Evolutionary conservation across 352 stramenopile species (phyloP), one percentile per base, ranked within the genome.

Genomic region (Globisporangium barbulae): DNA sequence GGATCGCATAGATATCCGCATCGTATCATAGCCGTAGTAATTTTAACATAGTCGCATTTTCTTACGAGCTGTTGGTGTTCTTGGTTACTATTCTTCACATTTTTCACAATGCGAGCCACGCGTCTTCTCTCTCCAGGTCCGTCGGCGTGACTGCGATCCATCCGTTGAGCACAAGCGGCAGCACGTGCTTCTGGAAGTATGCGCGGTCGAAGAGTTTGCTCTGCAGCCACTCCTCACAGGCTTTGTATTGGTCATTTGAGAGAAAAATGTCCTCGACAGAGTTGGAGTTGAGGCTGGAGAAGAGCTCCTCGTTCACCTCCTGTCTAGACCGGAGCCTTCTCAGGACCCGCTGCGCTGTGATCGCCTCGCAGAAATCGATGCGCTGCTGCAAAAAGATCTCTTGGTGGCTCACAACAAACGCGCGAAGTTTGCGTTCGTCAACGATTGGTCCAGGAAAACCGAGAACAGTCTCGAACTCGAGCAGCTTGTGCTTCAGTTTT

Each of bases 301-400:
- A 41, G 22, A 33, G 50, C 5, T 49, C 25, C 2, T 45, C 5
- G 8, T 71, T 55, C 3, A 75, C 80, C 39, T 70, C 53, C 25
- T 79, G 35, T 12, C 70, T 72, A 30, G 79, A 67, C 12, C 63
- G 66, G 13, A 89, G 45, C 2, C 80, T 75, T 22, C 33, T 60
- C 47, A 67, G 72, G 5, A 89, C 57, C 25, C 74, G 67, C 33
- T 81, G 63, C 3, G 75, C 72, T 30, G 59, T 69, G 10, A 88
- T 64, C 2, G 61, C 52, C 21, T 81, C 64, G n/a, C 70, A 73
- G 4, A 72, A 57, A 21, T 74, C 52, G 15, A 82, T 45, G 10
- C 70, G 59, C 19, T 78, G 54, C 19, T 66, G 66, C 12, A 89
- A 53, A 15, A 74, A 50, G 13, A 57, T 5, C 37, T 75, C 65